A percentile compares a stretch with the other conserved stretches of the same genome.
These are phyloP conservation scores for Apiotrichum akiyoshidainum DNA, from an alignment of 1,284 basidiomycete species.

Conservation along the genomic window DNA sequence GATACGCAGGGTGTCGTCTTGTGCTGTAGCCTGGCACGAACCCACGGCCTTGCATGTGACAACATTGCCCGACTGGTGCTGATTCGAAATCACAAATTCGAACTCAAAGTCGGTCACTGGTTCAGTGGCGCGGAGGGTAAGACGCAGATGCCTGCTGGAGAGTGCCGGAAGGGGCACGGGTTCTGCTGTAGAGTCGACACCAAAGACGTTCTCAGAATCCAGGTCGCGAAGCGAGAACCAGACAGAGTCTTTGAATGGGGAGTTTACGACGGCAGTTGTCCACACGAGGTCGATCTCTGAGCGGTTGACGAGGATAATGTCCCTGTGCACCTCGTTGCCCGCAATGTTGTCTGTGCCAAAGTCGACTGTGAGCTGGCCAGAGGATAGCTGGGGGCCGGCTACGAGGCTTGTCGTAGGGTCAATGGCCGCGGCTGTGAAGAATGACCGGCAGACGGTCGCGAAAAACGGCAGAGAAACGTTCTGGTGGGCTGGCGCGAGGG, in stretches of 20 bases:
- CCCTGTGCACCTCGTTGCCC: slow-evolving; percentile 39
- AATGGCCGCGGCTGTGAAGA: slow-evolving; percentile 44
- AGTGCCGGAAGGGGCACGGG: slow-evolving; percentile 44
- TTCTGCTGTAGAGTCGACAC: slow-evolving; percentile 39
- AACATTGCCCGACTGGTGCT: slow-evolving; percentile 43
- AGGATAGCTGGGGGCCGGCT: slow-evolving; percentile 32
- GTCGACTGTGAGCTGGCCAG: slow-evolving; percentile 38
- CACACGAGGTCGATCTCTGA: slow-evolving; percentile 48
- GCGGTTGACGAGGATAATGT: slow-evolving; percentile 46
- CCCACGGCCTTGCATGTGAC: slow-evolving; percentile 43
- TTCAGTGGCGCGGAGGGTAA: slow-evolving; percentile 33
- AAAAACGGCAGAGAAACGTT: slow-evolving; percentile 43
- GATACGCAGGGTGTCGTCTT: slow-evolving; percentile 51
- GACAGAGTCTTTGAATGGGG: slow-evolving; percentile 39
- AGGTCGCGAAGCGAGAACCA: slow-evolving; percentile 49
- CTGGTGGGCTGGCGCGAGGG: slow-evolving; percentile 16
- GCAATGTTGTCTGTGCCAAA: slow-evolving; percentile 46
- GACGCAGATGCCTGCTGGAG: slow-evolving; percentile 43
- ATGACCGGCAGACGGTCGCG: slow-evolving; percentile 45
- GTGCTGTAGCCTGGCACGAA: slow-evolving; percentile 31
- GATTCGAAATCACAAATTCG: slow-evolving; percentile 46
- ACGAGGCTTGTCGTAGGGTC: slow-evolving; percentile 37
- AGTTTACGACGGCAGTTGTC: slow-evolving; percentile 40
- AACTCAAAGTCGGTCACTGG: slow-evolving; percentile 42
- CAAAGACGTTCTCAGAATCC: slow-evolving; percentile 50